Evolutionary conservation across 2,329 filamentous ascomycete species (phyloP).

Genomic region (Colletotrichum sp.): DNA sequence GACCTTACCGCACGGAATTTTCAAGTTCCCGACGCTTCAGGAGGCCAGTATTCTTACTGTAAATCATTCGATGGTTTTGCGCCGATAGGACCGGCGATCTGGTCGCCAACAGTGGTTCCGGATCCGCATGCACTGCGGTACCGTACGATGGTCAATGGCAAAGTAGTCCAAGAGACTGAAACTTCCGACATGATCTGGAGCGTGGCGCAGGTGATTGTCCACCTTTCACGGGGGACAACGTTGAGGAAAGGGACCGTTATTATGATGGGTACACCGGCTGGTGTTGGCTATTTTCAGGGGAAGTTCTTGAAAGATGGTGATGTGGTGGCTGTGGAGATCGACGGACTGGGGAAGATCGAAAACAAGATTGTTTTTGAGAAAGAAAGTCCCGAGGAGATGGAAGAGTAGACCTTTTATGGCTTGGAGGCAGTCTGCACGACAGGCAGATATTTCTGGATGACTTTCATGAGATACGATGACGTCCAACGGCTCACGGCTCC

Average conservation of each 20-base stretch:
- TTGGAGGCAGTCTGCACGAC: background rate
- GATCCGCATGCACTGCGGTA: constrained; percentile 25
- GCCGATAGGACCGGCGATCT: constrained; percentile 51
- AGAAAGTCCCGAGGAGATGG: constrained; percentile 9
- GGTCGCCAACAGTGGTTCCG: constrained; percentile 25
- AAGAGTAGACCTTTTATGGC: background rate
- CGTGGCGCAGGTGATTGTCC: constrained; percentile 44
- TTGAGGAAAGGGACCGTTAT: constrained; percentile 50
- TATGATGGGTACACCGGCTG: constrained; percentile 54
- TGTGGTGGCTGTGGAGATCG: constrained; percentile 32
- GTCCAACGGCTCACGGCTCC: background rate
- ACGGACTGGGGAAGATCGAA: constrained; percentile 31
- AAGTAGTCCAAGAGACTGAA: constrained; percentile 45
- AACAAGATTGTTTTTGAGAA: constrained; percentile 33
- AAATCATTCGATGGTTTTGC: constrained; percentile 57
- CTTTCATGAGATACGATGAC: background rate
- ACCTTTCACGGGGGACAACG: constrained; percentile 49
- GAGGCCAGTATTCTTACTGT: constrained; percentile 54
- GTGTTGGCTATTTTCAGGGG: constrained; percentile 38
- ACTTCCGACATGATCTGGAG: constrained; percentile 51
- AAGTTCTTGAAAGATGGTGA: constrained; percentile 38
- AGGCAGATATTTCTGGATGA: background rate
- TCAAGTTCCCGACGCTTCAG: constrained; percentile 46
- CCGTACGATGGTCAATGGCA: constrained; percentile 45
- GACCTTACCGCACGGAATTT: constrained; percentile 55